Percentiles rank a stretch among this genome's conserved stretches.
Conservation (phyloP, 345 rosid species). For the Lumnitzera littorea region DNA sequence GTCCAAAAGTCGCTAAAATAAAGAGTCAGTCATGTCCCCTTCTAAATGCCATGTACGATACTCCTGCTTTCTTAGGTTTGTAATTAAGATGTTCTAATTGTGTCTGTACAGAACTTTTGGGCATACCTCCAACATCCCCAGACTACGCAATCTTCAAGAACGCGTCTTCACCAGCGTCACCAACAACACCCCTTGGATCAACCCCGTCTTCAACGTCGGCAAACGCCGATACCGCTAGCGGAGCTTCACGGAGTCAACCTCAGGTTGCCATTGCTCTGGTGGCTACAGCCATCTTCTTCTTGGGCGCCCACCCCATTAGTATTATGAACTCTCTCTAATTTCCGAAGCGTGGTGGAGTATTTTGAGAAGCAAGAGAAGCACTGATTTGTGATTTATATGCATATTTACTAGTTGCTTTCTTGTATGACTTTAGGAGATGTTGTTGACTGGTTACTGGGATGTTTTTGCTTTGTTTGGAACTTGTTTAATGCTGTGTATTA, state of each 20-base stretch:
- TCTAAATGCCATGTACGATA: too few relatives aligned
- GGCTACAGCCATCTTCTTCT: conserved; percentile 16
- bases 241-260: conserved; percentile 9
- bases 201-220: conserved; percentile 13
- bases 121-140: conserved; percentile 72
- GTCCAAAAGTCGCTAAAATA: too few relatives aligned
- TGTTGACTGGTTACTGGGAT: too few relatives aligned
- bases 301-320: background rate
- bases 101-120: conserved; percentile 56
- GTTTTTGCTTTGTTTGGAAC: too few relatives aligned
- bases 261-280: conserved; percentile 12
- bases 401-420: too few relatives aligned
- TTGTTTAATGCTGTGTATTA: too few relatives aligned
- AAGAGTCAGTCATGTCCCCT: too few relatives aligned
- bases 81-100: background rate
- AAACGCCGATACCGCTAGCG: conserved; percentile 11
- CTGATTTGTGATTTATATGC: too few relatives aligned
- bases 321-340: background rate
- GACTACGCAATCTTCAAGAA: conserved; percentile 61
- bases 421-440: too few relatives aligned
- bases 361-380: too few relatives aligned
- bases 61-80: background rate
- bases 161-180: conserved; percentile 19
- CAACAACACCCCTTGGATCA: conserved; percentile 21
- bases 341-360: too few relatives aligned